Evolutionary conservation across 2,329 filamentous ascomycete species (phyloP).

Genomic region (Hypoxylon sp.): DNA sequence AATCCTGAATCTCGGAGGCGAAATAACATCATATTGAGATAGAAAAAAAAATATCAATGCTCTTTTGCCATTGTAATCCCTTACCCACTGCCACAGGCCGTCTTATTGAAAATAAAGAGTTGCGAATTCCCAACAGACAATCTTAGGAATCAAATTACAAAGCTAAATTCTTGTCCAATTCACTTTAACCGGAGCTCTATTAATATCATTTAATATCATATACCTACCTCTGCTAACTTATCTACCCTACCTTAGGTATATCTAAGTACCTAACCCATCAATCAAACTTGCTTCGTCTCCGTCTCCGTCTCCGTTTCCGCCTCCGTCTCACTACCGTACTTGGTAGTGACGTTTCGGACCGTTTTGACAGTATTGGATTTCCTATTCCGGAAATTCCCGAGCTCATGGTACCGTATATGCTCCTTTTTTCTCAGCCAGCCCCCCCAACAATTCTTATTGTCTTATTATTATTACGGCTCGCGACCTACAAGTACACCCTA

Average conservation of each 20-base stretch:
- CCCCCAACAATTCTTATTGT: conserved; percentile 35
- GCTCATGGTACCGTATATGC: conserved; percentile 24
- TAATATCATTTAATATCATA: not conserved
- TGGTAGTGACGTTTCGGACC: conserved; percentile 1
- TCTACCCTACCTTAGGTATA: too few species aligned
- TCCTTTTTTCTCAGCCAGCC: conserved; percentile 8
- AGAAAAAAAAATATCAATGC: not conserved
- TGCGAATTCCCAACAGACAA: not conserved
- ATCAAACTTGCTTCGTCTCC: too few species aligned
- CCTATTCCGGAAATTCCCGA: conserved; percentile 44
- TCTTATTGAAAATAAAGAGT: not conserved
- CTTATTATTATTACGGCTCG: conserved; percentile 28
- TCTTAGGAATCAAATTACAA: not conserved
- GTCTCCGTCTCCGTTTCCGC: not conserved
- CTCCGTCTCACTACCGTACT: conserved; percentile 23
- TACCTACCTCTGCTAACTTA: too few species aligned
- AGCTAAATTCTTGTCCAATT: not conserved
- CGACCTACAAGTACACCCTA: not conserved
- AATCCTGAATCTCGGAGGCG: conserved; percentile 13
- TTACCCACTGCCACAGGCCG: too few species aligned
- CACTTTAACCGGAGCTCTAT: too few species aligned
- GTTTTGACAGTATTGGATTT: conserved; percentile 38
- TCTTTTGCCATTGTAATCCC: too few species aligned
- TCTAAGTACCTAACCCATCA: too few species aligned
- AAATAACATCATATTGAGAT: conserved; percentile 28